Evolutionary conservation across 2,329 filamentous ascomycete species (phyloP), one percentile per base, ranked within the genome.

Genomic region (Cladosporium sp.): DNA sequence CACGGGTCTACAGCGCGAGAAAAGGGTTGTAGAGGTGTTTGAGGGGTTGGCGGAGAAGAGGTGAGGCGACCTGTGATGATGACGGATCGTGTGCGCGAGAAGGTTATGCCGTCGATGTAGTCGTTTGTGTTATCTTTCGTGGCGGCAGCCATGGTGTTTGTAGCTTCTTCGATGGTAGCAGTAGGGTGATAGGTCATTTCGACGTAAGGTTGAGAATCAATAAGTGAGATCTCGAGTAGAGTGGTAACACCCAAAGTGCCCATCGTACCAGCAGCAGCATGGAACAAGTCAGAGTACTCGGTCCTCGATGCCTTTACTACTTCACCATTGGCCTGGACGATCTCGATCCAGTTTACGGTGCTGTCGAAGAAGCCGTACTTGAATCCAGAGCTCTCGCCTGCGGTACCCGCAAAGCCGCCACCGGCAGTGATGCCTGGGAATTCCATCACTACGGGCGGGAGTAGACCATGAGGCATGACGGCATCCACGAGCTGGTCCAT

Each of bases 381-480:
- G 74, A 90, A 91, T 17, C 81, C 85, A 63, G 83, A 87, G 72
- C 84, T 88, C 71, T 89, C 87, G 11, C 86, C 87, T 7, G 85
- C 83, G 0, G 84, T 87, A 1, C 86, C 88, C 45, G 84, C 82
- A 70, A 87, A 88, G 3, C 84, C 86, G 37, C 87, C 87, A 22
- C 86, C 87, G 5, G 82, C 84, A 1, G 87, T 89, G 68, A 89
- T 89, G n/a, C 84, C 86, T 2, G 85, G 86, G 59, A 89, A 88
- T 67, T 89, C 86, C 82, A 87, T 87, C 5, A 88, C 85, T 0
- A 89, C 84, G 0, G 84, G 82, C 0, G 87, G 85, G 2, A 88
- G 75, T 1, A 88, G 74, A 1, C 79, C 80, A 55, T 82, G 72
- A 19, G 75, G 72, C n/a, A 86, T 66, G 0, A 85, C 84, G 3